Percentiles rank a stretch among this genome's conserved stretches.
These are phyloP conservation scores for Pichia nanzhaoensis DNA, from an alignment of 805 yeast genomes.

Conservation along the genomic window DNA sequence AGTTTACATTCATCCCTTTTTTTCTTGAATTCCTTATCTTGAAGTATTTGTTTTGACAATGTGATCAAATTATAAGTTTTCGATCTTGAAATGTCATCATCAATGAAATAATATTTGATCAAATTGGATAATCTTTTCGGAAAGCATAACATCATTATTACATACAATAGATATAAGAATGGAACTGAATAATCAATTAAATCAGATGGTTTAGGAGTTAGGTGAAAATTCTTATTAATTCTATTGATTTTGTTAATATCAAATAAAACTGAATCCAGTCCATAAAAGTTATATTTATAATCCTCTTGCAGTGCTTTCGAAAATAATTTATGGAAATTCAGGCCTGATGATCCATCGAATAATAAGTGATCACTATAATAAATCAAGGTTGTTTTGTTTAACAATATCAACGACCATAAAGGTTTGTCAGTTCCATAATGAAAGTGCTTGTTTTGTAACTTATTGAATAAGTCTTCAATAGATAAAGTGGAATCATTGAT, in stretches of 20 bases:
- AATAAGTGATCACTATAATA: constrained; percentile 28
- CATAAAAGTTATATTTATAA: not conserved
- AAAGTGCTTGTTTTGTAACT: constrained; percentile 7
- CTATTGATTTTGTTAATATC: not conserved
- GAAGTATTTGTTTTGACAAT: constrained; percentile 5
- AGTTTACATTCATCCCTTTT: constrained; percentile 6
- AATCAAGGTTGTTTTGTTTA: constrained; percentile 12
- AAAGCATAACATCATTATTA: constrained; percentile 7
- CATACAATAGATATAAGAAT: constrained; percentile 5
- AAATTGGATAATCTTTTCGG: constrained; percentile 4
- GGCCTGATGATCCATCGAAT: constrained; percentile 32
- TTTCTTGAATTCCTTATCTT: not conserved
- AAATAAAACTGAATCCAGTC: constrained; percentile 2
- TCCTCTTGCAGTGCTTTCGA: not conserved
- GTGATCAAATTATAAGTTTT: constrained; percentile 8
- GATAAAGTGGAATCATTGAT: constrained; percentile 4
- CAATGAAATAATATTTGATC: constrained; percentile 11
- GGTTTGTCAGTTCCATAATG: constrained; percentile 12
- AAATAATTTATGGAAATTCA: constrained; percentile 27
- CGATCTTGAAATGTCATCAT: constrained; percentile 6
- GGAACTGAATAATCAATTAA: constrained; percentile 14
- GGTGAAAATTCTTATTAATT: constrained; percentile 1
- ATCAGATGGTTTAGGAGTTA: constrained; percentile 13
- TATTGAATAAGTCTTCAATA: constrained; percentile 8
- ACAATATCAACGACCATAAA: constrained; percentile 16